Base-by-base conservation (phyloP, 2,329 filamentous ascomycete genomes). In the Corynespora cassiicola region DNA sequence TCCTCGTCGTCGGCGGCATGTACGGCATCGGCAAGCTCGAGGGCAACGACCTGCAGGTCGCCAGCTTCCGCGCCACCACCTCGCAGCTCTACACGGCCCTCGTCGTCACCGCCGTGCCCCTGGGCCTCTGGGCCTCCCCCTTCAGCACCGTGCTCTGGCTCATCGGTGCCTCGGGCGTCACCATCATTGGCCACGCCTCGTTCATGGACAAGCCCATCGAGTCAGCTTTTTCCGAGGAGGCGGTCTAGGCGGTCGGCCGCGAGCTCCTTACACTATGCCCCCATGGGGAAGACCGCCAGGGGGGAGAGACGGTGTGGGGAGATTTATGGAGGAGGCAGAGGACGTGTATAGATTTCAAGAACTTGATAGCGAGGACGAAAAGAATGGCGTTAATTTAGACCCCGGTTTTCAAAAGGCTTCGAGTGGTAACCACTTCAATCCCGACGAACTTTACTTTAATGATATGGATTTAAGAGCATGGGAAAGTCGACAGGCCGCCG, bases 221-320 rank as follows among this genome's bases (percentile, higher is more conserved):
- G 85, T 92, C 95, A 91, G 91, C 91, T 96, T 99, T 99, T 96
- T 96, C 92, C 81, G 94, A 95, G 91, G 94, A 99, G 92, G 92
- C 94, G 91, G 94, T 99, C 88, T 99, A 97, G 85, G 82, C 95
- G 91, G 91, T 97, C 94, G 92, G 90, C 92, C 92, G 94, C 94
- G 87, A 94, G 87, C 91, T 96, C 92, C 91, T 76, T 75, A 80
- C 74, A 75, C 76, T 79, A 85, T 87, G 90, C 90, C 91, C 88
- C 86, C 79, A 83, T 91, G 88, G 92, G 92, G 91, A 96, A 96
- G 92, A 96, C 90, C 90, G 94, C 88, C 89, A 81, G 87, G 89
- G 87, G 87, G 85, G 81, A 76, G 71, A 74, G 73, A n/a, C n/a
- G 63, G 58, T 74, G 75, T 65, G 60, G 69, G 65, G 72, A 72